Base-by-base conservation (phyloP, 768 basidiomycete genomes). In the Phanerochaete sordida region DNA sequence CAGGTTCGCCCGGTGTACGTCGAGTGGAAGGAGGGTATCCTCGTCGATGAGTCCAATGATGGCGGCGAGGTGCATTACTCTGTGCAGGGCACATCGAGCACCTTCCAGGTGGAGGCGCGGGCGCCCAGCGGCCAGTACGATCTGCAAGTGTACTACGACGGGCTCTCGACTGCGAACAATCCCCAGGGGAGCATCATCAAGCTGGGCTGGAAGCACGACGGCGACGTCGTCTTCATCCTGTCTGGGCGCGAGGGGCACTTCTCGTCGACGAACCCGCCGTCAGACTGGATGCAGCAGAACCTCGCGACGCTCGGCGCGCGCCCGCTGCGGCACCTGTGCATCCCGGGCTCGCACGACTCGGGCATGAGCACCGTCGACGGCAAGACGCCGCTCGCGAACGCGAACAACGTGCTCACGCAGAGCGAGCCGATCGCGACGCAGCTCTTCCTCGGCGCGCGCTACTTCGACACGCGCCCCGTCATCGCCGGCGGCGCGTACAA, bases 291-390 rank as follows among this genome's bases (percentile, higher is more conserved):
- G 62, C 58, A 59, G 47, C 35, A 21, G 6, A 56, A 45, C 23
- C 52, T 59, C 13, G 1, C 43, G 2, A 50, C 44, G 5, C 47
- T 63, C 52, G 62, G 62, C 6, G n/a, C 23, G n/a, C 62, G 57
- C 26, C 44, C 15, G n/a, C 19, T 63, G 13, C 62, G 62, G 13
- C 52, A 44, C 11, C 39, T 63, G 19, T 50, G 48, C 50, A 62
- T 62, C 21, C 60, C 60, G 24, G 60, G 60, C 1, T 62, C 60
- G 5, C 60, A 62, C 28, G 60, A 62, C 26, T 56, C 60, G 0
- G 60, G 60, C 43, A 62, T 62, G 56, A 62, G 60, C 51, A 27
- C 21, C 16, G 46, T 62, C 56, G 52, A 51, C 24, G 60, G 60
- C 31, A 56, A 61, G 39, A 57, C 60, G 15, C 47, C 48, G 5